Percentiles rank a stretch among this genome's conserved stretches.
Conservation (phyloP, 345 rosid species). For the Salix brachista region DNA sequence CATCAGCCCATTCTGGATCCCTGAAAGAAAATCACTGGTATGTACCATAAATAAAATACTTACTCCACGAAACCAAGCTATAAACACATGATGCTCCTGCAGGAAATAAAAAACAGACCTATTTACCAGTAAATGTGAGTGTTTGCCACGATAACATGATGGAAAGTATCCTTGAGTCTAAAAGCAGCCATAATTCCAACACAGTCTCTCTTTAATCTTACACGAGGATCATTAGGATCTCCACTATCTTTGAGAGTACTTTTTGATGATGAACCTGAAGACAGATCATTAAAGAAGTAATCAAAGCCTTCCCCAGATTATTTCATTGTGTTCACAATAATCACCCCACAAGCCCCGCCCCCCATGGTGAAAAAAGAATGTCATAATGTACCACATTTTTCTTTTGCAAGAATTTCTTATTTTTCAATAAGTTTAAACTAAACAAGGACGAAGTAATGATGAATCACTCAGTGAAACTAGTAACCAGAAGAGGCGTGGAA, state of each 20-base stretch:
- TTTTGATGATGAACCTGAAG: conserved; percentile 31
- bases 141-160: conserved; percentile 71
- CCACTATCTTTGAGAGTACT: conserved; percentile 42
- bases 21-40: conserved; percentile 29
- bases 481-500: not conserved
- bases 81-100: not conserved
- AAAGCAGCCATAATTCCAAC: conserved; percentile 94
- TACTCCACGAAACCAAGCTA: conserved; percentile 1
- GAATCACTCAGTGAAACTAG: not conserved
- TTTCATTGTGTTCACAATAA: not conserved
- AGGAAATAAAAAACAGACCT: not conserved
- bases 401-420: not conserved
- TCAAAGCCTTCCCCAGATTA: not conserved
- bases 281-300: conserved; percentile 6
- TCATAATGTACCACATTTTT: not conserved
- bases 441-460: not conserved
- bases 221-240: conserved; percentile 73
- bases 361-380: not conserved
- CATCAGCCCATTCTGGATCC: conserved; percentile 93
- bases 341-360: not conserved
- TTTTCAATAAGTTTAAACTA: not conserved
- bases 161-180: conserved; percentile 53
- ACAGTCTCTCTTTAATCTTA: conserved; percentile 82
- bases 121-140: conserved; percentile 84
- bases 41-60: not conserved